Base-by-base conservation (phyloP, 345 rosid species). In the Citrus hindsii region DNA sequence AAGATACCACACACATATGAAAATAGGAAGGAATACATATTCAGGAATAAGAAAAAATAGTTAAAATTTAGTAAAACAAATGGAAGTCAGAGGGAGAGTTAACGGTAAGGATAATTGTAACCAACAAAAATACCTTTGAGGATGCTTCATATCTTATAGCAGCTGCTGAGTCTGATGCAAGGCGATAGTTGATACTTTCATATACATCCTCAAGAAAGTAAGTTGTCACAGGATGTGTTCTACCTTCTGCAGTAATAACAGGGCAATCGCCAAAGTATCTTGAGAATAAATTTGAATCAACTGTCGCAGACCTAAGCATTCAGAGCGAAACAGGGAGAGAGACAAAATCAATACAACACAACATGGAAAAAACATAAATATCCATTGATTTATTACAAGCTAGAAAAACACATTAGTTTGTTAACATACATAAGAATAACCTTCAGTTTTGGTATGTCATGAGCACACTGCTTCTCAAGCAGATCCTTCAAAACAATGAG, bases 221-320 rank as follows among this genome's bases (percentile, higher is more conserved):
- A 58, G 85, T 82, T 32, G 88, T 86, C 87, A 93, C 98, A 4
- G 95, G 94, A 85, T 95, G 97, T 61, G 95, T 93, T 72, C 98
- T 87, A 77, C 98, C 98, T 84, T 89, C 85, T 53, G 98, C 98
- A 81, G 92, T 87, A 71, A 95, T 88, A 53, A 95, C 95, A 59
- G 98, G 98, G 80, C 98, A 95, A 79, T 88, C 81, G 69, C 94
- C 93, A 88, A 93, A 95, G 85, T 93, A 95, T 63, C 89, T 87
- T 62, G 98, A 93, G 81, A 93, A 93, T 69, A 89, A 86, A 82
- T 82, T 83, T 46, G 98, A 92, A 86, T 95, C 97, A 82, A 95
- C 98, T 8, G 98, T 95, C 73, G 98, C 98, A 67, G 98, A 95
- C 98, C 98, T 93, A 86, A 77, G 77, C 21, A 42, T 58, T 64